Evolutionary conservation across 208 protist species (phyloP).

Genomic region (Crithidia expoeki): DNA sequence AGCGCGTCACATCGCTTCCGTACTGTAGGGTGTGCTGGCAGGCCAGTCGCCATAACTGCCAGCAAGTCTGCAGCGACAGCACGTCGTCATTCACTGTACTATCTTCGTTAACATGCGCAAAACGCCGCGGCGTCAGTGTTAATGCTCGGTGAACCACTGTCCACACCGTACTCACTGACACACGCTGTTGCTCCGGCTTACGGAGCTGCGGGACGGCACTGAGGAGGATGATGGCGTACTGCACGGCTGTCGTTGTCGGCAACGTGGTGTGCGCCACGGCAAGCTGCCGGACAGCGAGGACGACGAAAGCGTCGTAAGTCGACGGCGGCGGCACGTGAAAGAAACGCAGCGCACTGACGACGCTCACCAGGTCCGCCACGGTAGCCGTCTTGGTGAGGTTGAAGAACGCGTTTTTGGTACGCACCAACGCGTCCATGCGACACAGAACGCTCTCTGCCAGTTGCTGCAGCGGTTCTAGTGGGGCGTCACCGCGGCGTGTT

Average conservation of each 20-base stretch:
- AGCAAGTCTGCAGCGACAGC: conserved; percentile 8
- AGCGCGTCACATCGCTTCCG: neutral
- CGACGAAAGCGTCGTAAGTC: conserved; percentile 64
- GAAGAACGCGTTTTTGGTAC: conserved; percentile 28
- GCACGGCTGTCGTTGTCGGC: conserved; percentile 10
- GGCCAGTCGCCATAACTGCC: conserved; percentile 23
- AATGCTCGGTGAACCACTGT: conserved; percentile 16
- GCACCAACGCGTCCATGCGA: conserved; percentile 58
- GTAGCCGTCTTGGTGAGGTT: conserved; percentile 35
- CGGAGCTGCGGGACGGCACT: conserved; percentile 26
- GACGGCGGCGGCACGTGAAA: conserved; percentile 74
- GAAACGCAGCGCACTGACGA: conserved; percentile 50
- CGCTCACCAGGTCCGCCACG: conserved; percentile 50
- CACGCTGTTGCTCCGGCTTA: conserved; percentile 26
- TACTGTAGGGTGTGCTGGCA: conserved; percentile 16
- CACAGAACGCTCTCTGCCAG: conserved; percentile 46
- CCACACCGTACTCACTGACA: conserved; percentile 26
- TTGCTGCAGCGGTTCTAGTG: conserved; percentile 46
- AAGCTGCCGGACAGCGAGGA: conserved; percentile 15
- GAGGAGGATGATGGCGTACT: conserved; percentile 35
- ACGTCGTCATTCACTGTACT: neutral
- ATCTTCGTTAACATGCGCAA: neutral
- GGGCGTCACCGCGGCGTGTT: conserved; percentile 22
- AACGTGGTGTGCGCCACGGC: neutral
- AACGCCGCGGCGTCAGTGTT: neutral